Conservation (phyloP, 805 yeast species). For the Candida verbasci region DNA sequence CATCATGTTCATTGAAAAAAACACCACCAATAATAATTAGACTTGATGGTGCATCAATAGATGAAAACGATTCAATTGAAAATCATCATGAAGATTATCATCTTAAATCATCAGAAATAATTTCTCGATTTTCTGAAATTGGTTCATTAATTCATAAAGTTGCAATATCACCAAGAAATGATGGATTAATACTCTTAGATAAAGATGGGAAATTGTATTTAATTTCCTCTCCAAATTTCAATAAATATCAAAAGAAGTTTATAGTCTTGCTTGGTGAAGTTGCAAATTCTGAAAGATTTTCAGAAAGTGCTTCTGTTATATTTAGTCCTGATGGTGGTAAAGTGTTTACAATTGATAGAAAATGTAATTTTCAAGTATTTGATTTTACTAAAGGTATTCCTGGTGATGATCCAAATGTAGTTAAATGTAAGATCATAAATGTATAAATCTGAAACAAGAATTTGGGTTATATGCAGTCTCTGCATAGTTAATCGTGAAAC, state of each 20-base stretch:
- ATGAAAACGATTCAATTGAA: slow-evolving; percentile 23
- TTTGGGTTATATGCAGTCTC: too few relatives aligned
- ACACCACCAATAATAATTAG: slow-evolving; percentile 29
- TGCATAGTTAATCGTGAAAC: too few relatives aligned
- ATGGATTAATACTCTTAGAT: slow-evolving; percentile 76
- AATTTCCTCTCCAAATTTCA: slow-evolving; percentile 47
- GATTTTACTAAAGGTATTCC: slow-evolving; percentile 89
- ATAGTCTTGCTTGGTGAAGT: slow-evolving; percentile 73
- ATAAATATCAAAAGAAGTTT: slow-evolving; percentile 34
- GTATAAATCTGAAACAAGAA: slow-evolving; percentile 10
- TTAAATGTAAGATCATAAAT: slow-evolving; percentile 58
- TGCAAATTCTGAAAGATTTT: slow-evolving; percentile 63
- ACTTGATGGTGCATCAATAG: slow-evolving; percentile 46
- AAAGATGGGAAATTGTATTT: slow-evolving; percentile 73
- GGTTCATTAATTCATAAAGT: slow-evolving; percentile 75
- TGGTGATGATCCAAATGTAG: slow-evolving; percentile 57
- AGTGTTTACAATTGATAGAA: slow-evolving; percentile 71
- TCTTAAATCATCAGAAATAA: slow-evolving; percentile 26
- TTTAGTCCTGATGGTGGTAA: slow-evolving; percentile 82
- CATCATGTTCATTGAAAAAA: slow-evolving; percentile 33
- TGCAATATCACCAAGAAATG: slow-evolving; percentile 80
- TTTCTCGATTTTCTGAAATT: slow-evolving; percentile 66
- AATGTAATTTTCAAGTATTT: slow-evolving; percentile 71
- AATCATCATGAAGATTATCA: slow-evolving; percentile 15
- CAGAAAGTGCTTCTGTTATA: slow-evolving; percentile 73